Conservation (phyloP, 1,139 yeast species). For the Pichia sp. region DNA sequence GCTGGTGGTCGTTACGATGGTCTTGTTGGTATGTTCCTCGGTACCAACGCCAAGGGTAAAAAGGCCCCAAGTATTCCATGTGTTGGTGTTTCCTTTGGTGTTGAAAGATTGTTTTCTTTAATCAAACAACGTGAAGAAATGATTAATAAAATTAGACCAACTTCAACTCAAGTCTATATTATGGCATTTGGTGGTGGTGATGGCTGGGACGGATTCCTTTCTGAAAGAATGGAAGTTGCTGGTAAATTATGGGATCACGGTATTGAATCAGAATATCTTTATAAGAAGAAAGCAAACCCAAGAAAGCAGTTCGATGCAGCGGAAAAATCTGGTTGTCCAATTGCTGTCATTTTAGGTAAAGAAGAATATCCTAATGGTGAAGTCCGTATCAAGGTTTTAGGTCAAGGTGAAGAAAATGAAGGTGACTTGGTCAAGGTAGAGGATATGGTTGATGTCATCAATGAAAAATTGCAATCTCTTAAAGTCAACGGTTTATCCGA, state of each 20-base stretch:
- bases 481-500: slow-evolving; percentile 33
- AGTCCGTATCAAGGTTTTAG: slow-evolving; percentile 77
- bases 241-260: slow-evolving; percentile 82
- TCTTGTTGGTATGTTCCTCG: slow-evolving; percentile 92
- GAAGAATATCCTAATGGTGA: slow-evolving; percentile 76
- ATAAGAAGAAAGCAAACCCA: slow-evolving; percentile 86
- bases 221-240: slow-evolving; percentile 84
- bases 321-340: slow-evolving; percentile 83
- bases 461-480: slow-evolving; percentile 39
- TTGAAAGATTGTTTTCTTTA: slow-evolving; percentile 86
- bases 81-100: slow-evolving; percentile 95
- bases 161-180: slow-evolving; percentile 85
- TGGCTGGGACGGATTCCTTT: slow-evolving; percentile 86
- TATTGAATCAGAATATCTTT: slow-evolving; percentile 81
- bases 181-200: slow-evolving; percentile 99
- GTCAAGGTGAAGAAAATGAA: slow-evolving; percentile 82
- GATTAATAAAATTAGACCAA: slow-evolving; percentile 56
- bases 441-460: slow-evolving; percentile 49
- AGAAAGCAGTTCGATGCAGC: slow-evolving; percentile 97
- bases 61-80: slow-evolving; percentile 80
- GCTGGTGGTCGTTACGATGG: slow-evolving; percentile 99
- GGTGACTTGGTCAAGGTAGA: slow-evolving; percentile 69
- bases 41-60: slow-evolving; percentile 57
- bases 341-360: slow-evolving; percentile 91
- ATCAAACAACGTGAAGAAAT: slow-evolving; percentile 65